A percentile compares a stretch with the other conserved stretches of the same genome.
Evolutionary conservation across 225 moss, liverwort and hornwort species (phyloP).

Genomic region (Anthoceros angustus): DNA sequence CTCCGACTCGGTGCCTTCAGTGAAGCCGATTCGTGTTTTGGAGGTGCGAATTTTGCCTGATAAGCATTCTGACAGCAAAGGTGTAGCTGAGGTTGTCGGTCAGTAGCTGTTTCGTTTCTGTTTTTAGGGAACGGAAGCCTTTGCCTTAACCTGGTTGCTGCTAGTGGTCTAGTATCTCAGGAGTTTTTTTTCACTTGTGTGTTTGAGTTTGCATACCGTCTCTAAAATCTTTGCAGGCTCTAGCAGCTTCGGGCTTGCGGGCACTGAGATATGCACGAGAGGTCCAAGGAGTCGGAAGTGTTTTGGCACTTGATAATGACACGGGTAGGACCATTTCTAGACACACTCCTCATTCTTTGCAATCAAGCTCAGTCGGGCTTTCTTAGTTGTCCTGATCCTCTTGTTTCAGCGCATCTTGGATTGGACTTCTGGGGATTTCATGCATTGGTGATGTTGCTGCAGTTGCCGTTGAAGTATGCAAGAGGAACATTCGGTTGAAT

Average conservation of each 20-base stretch:
- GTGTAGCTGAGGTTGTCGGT: not conserved
- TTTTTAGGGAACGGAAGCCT: too few relatives aligned
- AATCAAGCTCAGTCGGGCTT: not conserved
- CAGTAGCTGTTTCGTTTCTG: too few relatives aligned
- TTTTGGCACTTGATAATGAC: conserved; percentile 82
- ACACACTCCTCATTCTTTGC: not conserved
- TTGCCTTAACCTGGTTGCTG: not conserved
- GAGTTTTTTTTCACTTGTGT: not conserved
- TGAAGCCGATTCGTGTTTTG: conserved; percentile 24
- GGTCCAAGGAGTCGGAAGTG: conserved; percentile 64
- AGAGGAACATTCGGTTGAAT: conserved; percentile 76
- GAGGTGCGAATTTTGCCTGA: conserved; percentile 13
- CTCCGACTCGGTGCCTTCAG: conserved; percentile 7
- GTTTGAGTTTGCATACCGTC: not conserved
- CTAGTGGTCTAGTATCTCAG: not conserved
- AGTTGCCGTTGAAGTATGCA: conserved; percentile 96
- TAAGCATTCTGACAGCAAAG: not conserved
- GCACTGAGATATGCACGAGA: conserved; percentile 97
- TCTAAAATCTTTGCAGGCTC: conserved; percentile 35
- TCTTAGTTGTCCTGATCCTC: not conserved
- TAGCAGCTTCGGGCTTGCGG: conserved; percentile 90
- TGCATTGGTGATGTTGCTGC: conserved; percentile 8
- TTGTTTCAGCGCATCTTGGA: not conserved
- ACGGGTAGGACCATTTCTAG: conserved; percentile 25
- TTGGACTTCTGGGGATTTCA: not conserved